phyloP scores from a whole-genome alignment of 495 filamentous ascomycete genomes.

The Hypoxylon lenormandii region DNA sequence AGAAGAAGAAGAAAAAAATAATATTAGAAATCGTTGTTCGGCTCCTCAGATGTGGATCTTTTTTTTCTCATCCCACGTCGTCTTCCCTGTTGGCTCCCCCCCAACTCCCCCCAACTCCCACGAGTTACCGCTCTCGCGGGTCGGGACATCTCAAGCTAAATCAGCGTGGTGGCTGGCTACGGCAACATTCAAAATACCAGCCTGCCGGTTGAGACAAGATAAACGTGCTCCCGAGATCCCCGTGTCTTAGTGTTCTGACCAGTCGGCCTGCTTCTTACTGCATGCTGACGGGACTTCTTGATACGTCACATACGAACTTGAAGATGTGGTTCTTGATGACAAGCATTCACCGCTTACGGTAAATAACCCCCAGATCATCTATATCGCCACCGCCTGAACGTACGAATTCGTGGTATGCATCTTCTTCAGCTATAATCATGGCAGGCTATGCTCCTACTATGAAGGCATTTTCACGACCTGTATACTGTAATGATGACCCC shows the following conservation, averaged over 20 bases:
- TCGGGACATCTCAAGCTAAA: conserved; percentile 24
- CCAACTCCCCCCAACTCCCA: conserved; percentile 11
- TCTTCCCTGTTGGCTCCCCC: conserved; percentile 22
- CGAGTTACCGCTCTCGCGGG: conserved; percentile 26
- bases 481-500: conserved; percentile 22
- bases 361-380: conserved; percentile 36
- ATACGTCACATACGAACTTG: conserved; percentile 35
- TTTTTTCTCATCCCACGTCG: conserved; percentile 26
- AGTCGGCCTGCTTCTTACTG: conserved; percentile 35
- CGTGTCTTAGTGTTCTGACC: conserved; percentile 10
- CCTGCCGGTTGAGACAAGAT: conserved; percentile 29
- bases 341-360: conserved; percentile 39
- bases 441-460: conserved; percentile 14
- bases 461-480: conserved; percentile 14
- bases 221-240: conserved; percentile 22
- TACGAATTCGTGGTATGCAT: conserved; percentile 16
- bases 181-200: conserved; percentile 13
- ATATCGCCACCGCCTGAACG: conserved; percentile 45
- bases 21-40: conserved; percentile 6
- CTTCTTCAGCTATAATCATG: conserved; percentile 53
- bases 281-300: conserved; percentile 26
- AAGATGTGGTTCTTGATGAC: conserved; percentile 43
- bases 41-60: conserved; percentile 1
- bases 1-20: conserved; percentile 8
- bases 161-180: conserved; percentile 25